Conservation (phyloP, 345 rosid species). For the Lepidium didymum region DNA sequence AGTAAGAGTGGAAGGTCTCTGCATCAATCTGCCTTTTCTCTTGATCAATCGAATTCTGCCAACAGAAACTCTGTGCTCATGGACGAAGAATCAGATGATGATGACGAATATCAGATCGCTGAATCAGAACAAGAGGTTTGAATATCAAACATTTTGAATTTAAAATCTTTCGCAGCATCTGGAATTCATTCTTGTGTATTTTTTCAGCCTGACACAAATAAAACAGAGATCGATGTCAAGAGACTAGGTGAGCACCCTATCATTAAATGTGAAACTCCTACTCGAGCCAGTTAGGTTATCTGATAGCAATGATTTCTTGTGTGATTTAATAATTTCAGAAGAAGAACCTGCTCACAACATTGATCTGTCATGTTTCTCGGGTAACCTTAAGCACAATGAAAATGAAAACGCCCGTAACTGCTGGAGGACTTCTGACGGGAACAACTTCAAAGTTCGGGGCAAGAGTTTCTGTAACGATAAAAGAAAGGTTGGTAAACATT, state of each 20-base stretch:
- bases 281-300: not conserved
- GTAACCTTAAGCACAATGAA: conserved; percentile 74
- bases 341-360: conserved; percentile 72
- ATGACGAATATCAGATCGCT: conserved; percentile 86
- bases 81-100: conserved; percentile 93
- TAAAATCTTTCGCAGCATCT: conserved; percentile 3
- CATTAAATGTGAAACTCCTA: not conserved
- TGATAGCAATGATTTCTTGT: conserved; percentile 5
- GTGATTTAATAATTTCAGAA: conserved; percentile 41
- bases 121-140: conserved; percentile 90
- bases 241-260: conserved; percentile 41
- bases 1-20: conserved; percentile 47
- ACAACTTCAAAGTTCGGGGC: conserved; percentile 95
- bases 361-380: conserved; percentile 81
- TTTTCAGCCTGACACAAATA: conserved; percentile 45
- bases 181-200: not conserved
- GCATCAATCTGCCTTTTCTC: conserved; percentile 38
- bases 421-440: conserved; percentile 85
- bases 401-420: conserved; percentile 81
- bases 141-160: not conserved
- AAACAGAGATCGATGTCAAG: conserved; percentile 50
- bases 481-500: conserved; percentile 51
- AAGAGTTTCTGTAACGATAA: conserved; percentile 70
- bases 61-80: conserved; percentile 64
- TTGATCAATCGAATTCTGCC: conserved; percentile 54